Evolutionary conservation across 441 rosid genomes (phyloP), one percentile per base, ranked within the genome.

Genomic region (Brassica balearica): DNA sequence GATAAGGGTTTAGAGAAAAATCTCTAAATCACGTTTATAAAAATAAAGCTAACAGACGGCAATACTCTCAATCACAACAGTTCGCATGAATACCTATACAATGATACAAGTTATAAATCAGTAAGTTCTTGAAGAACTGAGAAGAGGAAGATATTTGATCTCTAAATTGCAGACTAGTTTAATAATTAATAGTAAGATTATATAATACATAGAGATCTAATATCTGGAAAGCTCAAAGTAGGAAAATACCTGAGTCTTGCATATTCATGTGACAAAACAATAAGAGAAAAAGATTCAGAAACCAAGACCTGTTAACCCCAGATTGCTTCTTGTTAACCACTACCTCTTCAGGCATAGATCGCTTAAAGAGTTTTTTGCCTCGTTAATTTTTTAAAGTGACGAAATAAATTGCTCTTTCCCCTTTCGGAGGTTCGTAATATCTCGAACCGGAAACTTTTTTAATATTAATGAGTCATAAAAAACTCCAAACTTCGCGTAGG

Each of bases 331-430:
- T n/a, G 72, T 80, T 70, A 80, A 58, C 73, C 32, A 71, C 69
- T 75, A 71, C 83, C 64, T 11, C 67, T 80, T 80, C 53, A 76
- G 77, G 70, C 74, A 80, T 75, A 75, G 80, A 80, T 80, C 80
- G 68, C 17, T 70, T 59, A 43, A 36, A 65, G 43, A 80, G 48
- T 7, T 66, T 70, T 56, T 43, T n/a, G 34, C 5, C 25, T 60
- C 55, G 76, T 59, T 59, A 71, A 58, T 61, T 59, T 48, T 25
- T 71, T 59, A 0, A 61, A 61, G 9, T 61, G 68, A 43, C n/a
- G 68, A 53, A 70, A 48, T 38, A 69, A 53, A 32, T 8, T 15
- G 65, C 17, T 78, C 65, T 69, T 74, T 74, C 66, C 71, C 9
- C 68, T 68, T 55, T 62, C 20, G 19, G 78, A 64, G 6, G 81